phyloP scores from a whole-genome alignment of 2,329 filamentous ascomycete genomes.

The Claviceps purpurea region DNA sequence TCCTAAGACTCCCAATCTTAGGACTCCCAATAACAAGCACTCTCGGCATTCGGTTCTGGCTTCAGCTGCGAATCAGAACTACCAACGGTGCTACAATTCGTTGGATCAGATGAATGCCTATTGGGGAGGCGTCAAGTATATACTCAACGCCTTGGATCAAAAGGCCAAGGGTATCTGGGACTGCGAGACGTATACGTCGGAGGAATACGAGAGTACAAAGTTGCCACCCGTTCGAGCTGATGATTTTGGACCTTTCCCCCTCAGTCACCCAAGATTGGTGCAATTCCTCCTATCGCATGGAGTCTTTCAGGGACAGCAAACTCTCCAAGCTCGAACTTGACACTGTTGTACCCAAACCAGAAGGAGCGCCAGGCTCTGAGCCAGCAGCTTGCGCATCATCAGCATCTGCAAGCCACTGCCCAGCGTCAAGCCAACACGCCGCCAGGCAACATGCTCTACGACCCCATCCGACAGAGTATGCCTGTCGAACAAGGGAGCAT shows the following conservation, averaged over 20 bases:
- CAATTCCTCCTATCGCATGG: slow-evolving; percentile 53
- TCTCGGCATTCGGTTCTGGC: slow-evolving; percentile 65
- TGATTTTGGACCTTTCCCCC: slow-evolving; percentile 29
- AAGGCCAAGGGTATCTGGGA: slow-evolving; percentile 80
- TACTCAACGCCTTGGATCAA: slow-evolving; percentile 73
- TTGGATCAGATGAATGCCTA: slow-evolving; percentile 69
- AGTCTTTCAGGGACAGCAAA: slow-evolving; percentile 80
- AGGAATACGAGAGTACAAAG: slow-evolving; percentile 66
- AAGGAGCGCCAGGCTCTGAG: slow-evolving; percentile 4
- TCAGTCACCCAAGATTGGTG: slow-evolving; percentile 30
- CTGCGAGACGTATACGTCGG: slow-evolving; percentile 50
- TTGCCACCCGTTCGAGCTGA: slow-evolving; percentile 26
- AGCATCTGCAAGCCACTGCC: background rate
- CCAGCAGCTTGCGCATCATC: slow-evolving; percentile 1
- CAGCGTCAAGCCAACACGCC: slow-evolving; percentile 30
- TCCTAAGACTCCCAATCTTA: background rate
- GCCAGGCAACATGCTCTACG: slow-evolving; percentile 46
- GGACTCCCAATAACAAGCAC: slow-evolving; percentile 20
- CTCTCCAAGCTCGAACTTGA: slow-evolving; percentile 71
- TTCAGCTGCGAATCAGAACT: slow-evolving; percentile 73
- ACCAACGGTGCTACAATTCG: slow-evolving; percentile 75
- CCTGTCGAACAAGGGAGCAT: slow-evolving; percentile 32
- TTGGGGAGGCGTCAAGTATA: slow-evolving; percentile 80
- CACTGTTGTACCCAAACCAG: slow-evolving; percentile 58
- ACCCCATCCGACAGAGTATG: slow-evolving; percentile 43